These are phyloP conservation scores for Porcisia deanei DNA, from an alignment of 208 protist genomes.

Conservation along the genomic window DNA sequence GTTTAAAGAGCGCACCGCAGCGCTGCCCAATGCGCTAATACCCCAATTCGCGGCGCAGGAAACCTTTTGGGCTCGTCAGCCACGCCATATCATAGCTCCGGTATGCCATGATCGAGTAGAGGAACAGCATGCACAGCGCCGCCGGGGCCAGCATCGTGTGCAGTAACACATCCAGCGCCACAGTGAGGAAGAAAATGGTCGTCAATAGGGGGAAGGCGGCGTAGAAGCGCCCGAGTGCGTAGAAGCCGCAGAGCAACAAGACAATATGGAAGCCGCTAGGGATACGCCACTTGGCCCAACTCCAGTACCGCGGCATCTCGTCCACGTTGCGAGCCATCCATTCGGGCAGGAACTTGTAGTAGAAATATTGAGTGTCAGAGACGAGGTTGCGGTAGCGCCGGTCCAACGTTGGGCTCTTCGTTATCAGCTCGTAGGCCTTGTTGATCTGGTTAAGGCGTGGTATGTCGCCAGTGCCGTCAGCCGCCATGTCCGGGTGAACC, in stretches of 20 bases:
- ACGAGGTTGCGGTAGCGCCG: conserved; percentile 87
- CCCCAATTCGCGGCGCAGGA: conserved; percentile 78
- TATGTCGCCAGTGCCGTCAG: conserved; percentile 76
- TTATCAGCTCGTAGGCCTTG: conserved; percentile 89
- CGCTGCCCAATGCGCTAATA: conserved; percentile 47
- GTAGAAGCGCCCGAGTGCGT: conserved; percentile 81
- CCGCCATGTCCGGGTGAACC: conserved; percentile 81
- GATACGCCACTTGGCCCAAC: conserved; percentile 84
- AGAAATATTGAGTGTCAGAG: conserved; percentile 85
- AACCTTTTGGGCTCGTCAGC: conserved; percentile 88
- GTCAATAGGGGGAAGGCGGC: conserved; percentile 70
- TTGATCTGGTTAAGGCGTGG: conserved; percentile 85
- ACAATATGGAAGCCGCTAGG: conserved; percentile 71
- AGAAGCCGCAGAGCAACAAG: conserved; percentile 59
- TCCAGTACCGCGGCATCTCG: conserved; percentile 92
- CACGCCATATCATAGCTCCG: conserved; percentile 88
- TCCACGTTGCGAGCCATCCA: conserved; percentile 93
- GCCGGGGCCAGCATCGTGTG: conserved; percentile 90
- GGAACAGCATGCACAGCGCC: conserved; percentile 79
- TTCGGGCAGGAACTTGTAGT: conserved; percentile 88
- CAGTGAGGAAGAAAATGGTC: conserved; percentile 58
- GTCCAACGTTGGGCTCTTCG: conserved; percentile 88
- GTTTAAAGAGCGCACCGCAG: not conserved
- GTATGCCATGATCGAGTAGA: conserved; percentile 82
- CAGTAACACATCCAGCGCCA: conserved; percentile 70